Evolutionary conservation across 495 filamentous ascomycete genomes (phyloP), one percentile per base, ranked within the genome.

Genomic region (Achaetomiella virescens): DNA sequence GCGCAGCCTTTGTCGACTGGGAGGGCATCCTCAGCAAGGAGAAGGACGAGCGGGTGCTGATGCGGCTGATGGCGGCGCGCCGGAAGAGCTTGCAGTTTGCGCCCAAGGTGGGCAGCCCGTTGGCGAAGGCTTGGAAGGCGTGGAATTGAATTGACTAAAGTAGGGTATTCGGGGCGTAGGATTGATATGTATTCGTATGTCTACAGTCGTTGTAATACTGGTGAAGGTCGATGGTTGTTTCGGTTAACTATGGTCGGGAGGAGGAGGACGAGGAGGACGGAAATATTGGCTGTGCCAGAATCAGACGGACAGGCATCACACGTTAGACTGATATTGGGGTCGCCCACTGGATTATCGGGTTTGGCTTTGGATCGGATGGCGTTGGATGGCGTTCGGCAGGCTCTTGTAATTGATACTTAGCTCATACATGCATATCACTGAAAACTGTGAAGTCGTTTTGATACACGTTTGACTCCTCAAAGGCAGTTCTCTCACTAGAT

Each of bases 41-140:
- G 38, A 75, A 75, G 68, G 73, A 80, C 57, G 71, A 75, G 55
- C 61, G 64, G 22, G 70, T 91, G 14, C 74, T 84, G 56, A 75
- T 83, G 70, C 78, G 84, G 44, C 69, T 95, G 54, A 81, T 89
- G 73, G 81, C 84, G 36, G 89, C 88, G 0, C 73, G 88, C 47
- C 76, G 90, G 40, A 91, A 91, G 80, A 95, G 87, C 64, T 66
- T 90, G 71, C 88, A 90, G 60, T 91, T 84, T 72, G 86, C 87
- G 41, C 90, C 89, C 6, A 83, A 84, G 65, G 72, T 91, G 45
- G 84, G 81, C 11, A 96, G 90, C 68, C 90, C 88, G 2, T 72
- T 96, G 55, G 77, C 81, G 1, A 52, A 40, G 55, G 6, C 41
- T n/a, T 57, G 55, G 55, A 57, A 57, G 42, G 45, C 48, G 4